phyloP scores from a whole-genome alignment of 805 yeast genomes.

The Candida argentea region DNA sequence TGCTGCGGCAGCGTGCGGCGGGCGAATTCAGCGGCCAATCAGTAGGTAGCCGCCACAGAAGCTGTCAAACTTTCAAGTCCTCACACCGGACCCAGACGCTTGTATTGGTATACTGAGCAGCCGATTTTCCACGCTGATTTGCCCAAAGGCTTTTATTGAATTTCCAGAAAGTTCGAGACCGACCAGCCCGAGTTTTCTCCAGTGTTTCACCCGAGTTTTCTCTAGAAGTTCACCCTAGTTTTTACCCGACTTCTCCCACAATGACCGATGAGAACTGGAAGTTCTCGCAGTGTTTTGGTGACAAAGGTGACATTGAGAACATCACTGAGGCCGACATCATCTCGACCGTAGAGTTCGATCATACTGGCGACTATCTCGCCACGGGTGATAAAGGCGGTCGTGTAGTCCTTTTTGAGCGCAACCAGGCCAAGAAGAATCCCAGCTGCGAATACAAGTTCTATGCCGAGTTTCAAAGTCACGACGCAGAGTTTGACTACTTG shows the following conservation, averaged over 20 bases:
- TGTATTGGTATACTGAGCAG: too few species aligned
- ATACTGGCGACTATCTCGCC: constrained; percentile 88
- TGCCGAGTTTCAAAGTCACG: constrained; percentile 97
- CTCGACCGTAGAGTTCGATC: constrained; percentile 93
- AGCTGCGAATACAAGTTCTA: constrained; percentile 86
- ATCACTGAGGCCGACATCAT: constrained; percentile 96
- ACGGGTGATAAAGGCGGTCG: constrained; percentile 99
- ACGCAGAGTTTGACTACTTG: constrained; percentile 95
- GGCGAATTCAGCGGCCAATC: too few species aligned
- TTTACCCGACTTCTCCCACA: constrained; percentile 1
- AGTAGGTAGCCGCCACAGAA: too few species aligned
- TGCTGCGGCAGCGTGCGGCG: too few species aligned
- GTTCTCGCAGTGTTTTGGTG: constrained; percentile 97
- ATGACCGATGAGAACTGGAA: constrained; percentile 46
- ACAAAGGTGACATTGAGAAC: constrained; percentile 91
- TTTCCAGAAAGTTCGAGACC: too few species aligned
- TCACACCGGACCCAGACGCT: too few species aligned
- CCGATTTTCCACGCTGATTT: too few species aligned
- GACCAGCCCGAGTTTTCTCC: too few species aligned
- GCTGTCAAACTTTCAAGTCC: too few species aligned
- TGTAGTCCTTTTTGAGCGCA: constrained; percentile 90
- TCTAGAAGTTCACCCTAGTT: constrained; percentile 1
- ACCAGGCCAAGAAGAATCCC: constrained; percentile 51
- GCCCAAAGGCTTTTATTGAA: too few species aligned
- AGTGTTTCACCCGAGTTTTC: too few species aligned